These are phyloP conservation scores for Rhizophora apiculata DNA, from an alignment of 345 rosid genomes.

Conservation along the genomic window DNA sequence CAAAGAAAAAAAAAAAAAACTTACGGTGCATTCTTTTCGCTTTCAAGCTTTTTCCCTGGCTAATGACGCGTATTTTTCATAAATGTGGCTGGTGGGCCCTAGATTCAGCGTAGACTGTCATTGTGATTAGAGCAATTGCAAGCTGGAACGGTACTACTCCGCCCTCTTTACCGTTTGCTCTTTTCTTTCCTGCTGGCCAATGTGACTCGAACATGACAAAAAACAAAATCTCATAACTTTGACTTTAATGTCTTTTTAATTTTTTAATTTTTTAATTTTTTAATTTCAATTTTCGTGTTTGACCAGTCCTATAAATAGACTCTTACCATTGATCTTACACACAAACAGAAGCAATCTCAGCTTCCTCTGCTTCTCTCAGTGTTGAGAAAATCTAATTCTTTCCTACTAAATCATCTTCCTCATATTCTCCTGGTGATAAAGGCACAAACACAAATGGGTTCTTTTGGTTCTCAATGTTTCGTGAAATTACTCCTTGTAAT, in stretches of 20 bases:
- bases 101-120: no score
- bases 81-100: no score
- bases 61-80: no score
- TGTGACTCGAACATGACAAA: not conserved
- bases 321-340: not conserved
- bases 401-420: not conserved
- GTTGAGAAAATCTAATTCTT: no score
- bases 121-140: no score
- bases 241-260: slow-evolving; percentile 7
- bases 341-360: not conserved
- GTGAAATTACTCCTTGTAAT: slow-evolving; percentile 27
- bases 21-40: no score
- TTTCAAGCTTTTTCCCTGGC: no score
- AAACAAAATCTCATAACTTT: not conserved
- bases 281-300: not conserved
- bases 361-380: not conserved
- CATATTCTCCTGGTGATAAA: not conserved
- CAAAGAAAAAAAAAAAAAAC: no score
- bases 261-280: not conserved
- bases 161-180: slow-evolving; percentile 1
- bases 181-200: slow-evolving; percentile 12
- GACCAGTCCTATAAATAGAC: slow-evolving; percentile 22
- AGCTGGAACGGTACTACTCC: no score
- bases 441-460: slow-evolving; percentile 36
- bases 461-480: slow-evolving; percentile 23